phyloP scores from a whole-genome alignment of 495 filamentous ascomycete species.

The Hypoxylon trugodes region DNA sequence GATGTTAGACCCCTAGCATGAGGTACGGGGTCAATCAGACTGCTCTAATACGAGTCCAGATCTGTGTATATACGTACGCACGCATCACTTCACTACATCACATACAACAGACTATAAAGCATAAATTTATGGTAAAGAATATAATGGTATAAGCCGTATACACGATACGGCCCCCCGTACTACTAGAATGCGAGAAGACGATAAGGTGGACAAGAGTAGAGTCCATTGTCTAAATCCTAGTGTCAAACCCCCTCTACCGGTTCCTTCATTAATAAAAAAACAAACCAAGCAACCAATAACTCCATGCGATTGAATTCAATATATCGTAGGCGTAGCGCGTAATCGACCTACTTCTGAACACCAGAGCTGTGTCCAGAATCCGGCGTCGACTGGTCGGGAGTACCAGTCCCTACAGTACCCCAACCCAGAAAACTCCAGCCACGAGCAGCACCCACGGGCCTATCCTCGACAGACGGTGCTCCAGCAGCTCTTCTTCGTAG shows the following conservation, averaged over 20 bases:
- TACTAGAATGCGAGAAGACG: conserved; percentile 12
- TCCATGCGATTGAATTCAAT: conserved; percentile 22
- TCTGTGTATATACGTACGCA: conserved; percentile 6
- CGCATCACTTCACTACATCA: conserved; percentile 18
- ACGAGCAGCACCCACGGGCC: conserved; percentile 24
- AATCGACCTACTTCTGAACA: conserved; percentile 36
- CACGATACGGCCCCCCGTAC: conserved; percentile 23
- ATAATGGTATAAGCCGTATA: conserved; percentile 30
- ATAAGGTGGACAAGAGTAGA: conserved; percentile 16
- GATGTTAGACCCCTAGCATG: not conserved
- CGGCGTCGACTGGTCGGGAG: conserved; percentile 7
- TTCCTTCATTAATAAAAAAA: conserved; percentile 1
- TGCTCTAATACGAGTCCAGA: no score
- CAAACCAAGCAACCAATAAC: conserved; percentile 18
- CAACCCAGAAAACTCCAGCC: conserved; percentile 71
- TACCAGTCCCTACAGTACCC: conserved; percentile 43
- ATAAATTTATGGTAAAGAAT: conserved; percentile 28
- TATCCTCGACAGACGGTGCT: conserved; percentile 14
- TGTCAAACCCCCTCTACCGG: conserved; percentile 22
- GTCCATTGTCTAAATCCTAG: no score
- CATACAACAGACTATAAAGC: conserved; percentile 16
- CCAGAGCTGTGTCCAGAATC: conserved; percentile 42
- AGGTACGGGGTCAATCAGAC: no score
- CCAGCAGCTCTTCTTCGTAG: conserved; percentile 44
- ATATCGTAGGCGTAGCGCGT: not conserved